Evolutionary conservation across 2,329 filamentous ascomycete species (phyloP), one percentile per base, ranked within the genome.

Genomic region (Kalaharituber pfeilii): DNA sequence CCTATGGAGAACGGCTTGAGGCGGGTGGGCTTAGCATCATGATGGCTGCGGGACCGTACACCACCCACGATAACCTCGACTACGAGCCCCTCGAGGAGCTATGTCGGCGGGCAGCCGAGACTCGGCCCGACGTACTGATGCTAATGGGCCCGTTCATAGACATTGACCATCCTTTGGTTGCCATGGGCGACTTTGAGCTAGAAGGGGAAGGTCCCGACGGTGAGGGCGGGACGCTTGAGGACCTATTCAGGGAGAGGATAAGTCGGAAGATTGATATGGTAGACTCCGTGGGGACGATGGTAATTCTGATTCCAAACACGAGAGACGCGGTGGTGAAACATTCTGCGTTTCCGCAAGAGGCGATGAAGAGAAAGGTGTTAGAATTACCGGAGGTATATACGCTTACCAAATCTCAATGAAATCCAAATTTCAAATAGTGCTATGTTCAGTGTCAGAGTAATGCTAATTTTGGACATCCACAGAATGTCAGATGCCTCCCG

Each of bases 71-170:
- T 64, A 93, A 93, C 65, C 79, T 98, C 47, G 83, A 87, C 60
- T 98, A 88, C 65, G 84, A 93, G 64, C 84, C 89, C 6, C 72
- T 98, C 1, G 80, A 87, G 63, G 79, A 84, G 27, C 75, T 98
- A 15, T 89, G 89, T 66, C 76, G 77, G 61, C 81, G 82, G 63
- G 87, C 88, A 7, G 80, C 79, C 15, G 79, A 86, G 59, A 77
- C 75, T 22, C 81, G 78, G 59, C 84, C 82, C 9, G 91, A 98
- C 66, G 78, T 79, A 2, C 70, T 98, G 26, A 75, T 96, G 44
- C 73, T 98, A 7, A 73, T 78, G 3, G 91, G 91, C 0, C 91
- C 91, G 0, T 95, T 98, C 66, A 75, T 98, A 60, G 91, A 96
- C 66, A 74, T 83, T 30, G 87, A 95, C 62, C 91, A 98, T 66